Percentiles rank a stretch among this genome's conserved stretches.
phyloP scores from a whole-genome alignment of 352 stramenopile genomes.

The Phytophthora multivora region DNA sequence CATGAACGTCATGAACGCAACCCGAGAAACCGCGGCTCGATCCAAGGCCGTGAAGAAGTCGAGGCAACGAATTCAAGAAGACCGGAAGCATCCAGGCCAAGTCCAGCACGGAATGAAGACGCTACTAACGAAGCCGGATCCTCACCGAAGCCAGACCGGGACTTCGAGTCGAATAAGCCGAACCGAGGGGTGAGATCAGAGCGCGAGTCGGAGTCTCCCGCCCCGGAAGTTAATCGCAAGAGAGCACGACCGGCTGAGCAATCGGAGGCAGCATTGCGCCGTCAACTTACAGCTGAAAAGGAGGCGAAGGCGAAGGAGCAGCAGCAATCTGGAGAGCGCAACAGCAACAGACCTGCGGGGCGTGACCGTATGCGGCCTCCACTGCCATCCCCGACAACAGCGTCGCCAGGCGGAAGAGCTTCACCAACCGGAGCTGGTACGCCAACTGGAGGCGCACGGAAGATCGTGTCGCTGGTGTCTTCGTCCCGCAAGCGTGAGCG shows the following conservation, averaged over 20 bases:
- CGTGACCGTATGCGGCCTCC: constrained; percentile 37
- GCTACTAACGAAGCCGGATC: constrained; percentile 8
- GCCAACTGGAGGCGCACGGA: constrained; percentile 38
- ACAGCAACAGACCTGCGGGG: constrained; percentile 15
- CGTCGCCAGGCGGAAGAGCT: constrained; percentile 7
- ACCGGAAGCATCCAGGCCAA: constrained; percentile 11
- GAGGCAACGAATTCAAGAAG: constrained; percentile 15
- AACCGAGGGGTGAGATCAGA: constrained; percentile 26
- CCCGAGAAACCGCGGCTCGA: constrained; percentile 18
- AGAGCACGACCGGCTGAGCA: constrained; percentile 54
- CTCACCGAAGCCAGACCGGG: constrained; percentile 20
- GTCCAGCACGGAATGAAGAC: constrained; percentile 26
- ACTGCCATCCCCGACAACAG: constrained; percentile 18
- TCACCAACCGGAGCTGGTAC: constrained; percentile 22
- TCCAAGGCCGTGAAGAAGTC: constrained; percentile 23
- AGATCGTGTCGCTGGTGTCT: constrained; percentile 83
- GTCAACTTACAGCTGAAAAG: constrained; percentile 79
- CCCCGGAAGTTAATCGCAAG: constrained; percentile 38
- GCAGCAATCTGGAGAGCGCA: constrained; percentile 27
- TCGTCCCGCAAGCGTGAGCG: constrained; percentile 74
- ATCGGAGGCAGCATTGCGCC: constrained; percentile 69
- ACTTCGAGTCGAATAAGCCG: constrained; percentile 9
- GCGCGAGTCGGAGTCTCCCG: constrained; percentile 28
- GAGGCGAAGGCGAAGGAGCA: constrained; percentile 45
- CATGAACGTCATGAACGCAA: constrained; percentile 35